Percentiles rank a stretch among this genome's conserved stretches.
Conservation (phyloP, 2,329 filamentous ascomycete species). For the Sarocladium oryzae region DNA sequence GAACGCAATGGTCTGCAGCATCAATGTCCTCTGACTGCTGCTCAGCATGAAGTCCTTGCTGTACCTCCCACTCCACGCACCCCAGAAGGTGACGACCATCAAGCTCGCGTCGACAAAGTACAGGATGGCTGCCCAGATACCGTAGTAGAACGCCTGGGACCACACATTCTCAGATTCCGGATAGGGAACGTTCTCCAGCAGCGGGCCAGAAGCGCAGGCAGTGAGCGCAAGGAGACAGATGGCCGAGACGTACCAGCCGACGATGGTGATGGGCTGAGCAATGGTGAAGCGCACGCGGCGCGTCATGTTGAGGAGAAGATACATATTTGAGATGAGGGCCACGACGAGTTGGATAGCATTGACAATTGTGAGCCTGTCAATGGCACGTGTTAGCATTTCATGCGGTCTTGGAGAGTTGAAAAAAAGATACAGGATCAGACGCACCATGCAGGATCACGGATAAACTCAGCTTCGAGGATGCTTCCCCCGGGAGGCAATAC, state of each 20-base stretch:
- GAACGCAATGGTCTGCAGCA: conserved; percentile 83
- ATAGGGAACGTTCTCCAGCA: conserved; percentile 25
- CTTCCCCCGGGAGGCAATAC: conserved; percentile 40
- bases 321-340: conserved; percentile 72
- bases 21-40: conserved; percentile 75
- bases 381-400: neutral
- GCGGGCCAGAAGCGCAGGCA: conserved; percentile 57
- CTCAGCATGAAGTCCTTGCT: conserved; percentile 72
- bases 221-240: conserved; percentile 61
- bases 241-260: conserved; percentile 66
- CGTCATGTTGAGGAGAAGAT: conserved; percentile 83
- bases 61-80: conserved; percentile 65
- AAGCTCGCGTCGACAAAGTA: conserved; percentile 75
- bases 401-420: neutral
- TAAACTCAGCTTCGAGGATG: conserved; percentile 42
- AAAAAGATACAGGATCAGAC: conserved; percentile 8
- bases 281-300: conserved; percentile 71
- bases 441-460: conserved; percentile 66
- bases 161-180: conserved; percentile 48
- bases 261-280: conserved; percentile 76
- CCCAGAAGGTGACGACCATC: conserved; percentile 72
- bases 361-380: conserved; percentile 56
- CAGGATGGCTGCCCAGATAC: conserved; percentile 68
- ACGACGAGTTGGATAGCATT: conserved; percentile 73
- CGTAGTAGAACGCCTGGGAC: conserved; percentile 85